A percentile compares a stretch with the other conserved stretches of the same genome.
phyloP scores from a whole-genome alignment of 164 flowering plant genomes.

The Umbilicus rupestris region DNA sequence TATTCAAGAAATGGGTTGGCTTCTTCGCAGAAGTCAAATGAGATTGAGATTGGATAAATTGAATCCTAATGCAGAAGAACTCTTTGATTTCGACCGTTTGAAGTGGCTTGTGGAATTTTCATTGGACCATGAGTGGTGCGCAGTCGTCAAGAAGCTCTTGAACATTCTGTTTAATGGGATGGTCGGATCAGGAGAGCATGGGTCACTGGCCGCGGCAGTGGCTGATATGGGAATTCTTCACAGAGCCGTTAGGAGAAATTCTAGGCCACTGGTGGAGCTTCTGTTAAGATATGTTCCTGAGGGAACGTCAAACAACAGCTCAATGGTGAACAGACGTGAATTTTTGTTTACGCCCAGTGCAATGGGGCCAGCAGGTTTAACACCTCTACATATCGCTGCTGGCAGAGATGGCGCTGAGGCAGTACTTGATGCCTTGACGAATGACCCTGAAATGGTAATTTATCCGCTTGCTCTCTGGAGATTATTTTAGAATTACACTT shows the following conservation, averaged over 20 bases:
- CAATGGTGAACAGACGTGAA: constrained; percentile 11
- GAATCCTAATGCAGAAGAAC: constrained; percentile 21
- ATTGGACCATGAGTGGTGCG: constrained; percentile 54
- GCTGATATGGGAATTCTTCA: constrained; percentile 45
- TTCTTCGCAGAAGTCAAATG: constrained; percentile 30
- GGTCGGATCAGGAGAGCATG: constrained; percentile 33
- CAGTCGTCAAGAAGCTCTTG: constrained; percentile 48
- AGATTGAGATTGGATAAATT: constrained; percentile 19
- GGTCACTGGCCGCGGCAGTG: constrained; percentile 20
- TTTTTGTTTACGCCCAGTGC: constrained; percentile 38
- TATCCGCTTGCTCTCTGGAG: not conserved
- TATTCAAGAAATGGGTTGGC: constrained; percentile 43
- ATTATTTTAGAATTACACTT: not conserved
- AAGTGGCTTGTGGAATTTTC: constrained; percentile 51
- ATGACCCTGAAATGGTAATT: constrained; percentile 47
- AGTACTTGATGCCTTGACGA: constrained; percentile 43
- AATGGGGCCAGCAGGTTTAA: constrained; percentile 42
- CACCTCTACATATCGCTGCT: constrained; percentile 61
- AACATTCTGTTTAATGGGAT: constrained; percentile 30
- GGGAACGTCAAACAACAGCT: constrained; percentile 12
- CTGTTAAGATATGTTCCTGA: constrained; percentile 33
- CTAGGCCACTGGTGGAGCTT: constrained; percentile 36
- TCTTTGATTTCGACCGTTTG: constrained; percentile 31
- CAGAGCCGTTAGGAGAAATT: constrained; percentile 51
- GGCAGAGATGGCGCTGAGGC: constrained; percentile 47